Base-by-base conservation (phyloP, 2,329 filamentous ascomycete genomes). In the Cordyceps cateniannulata region DNA sequence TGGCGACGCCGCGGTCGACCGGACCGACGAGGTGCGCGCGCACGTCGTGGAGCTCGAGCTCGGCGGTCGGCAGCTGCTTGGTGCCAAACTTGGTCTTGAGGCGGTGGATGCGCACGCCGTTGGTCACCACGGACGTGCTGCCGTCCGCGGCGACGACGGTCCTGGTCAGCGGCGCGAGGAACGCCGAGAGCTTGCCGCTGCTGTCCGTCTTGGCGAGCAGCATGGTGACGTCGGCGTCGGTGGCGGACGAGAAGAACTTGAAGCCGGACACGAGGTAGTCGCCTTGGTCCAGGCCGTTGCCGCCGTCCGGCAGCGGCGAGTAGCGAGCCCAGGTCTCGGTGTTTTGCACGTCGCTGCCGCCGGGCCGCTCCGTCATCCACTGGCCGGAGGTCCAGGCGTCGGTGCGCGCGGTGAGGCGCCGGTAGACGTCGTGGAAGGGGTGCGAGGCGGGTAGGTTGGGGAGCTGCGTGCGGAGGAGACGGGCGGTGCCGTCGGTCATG, bases 221-320 rank as follows among this genome's bases (percentile, higher is more conserved):
- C 35, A 64, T 53, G 0, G 62, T 56, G 14, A 64, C 54, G 45
- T 64, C 40, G 40, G 61, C 61, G 35, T 64, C 62, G 47, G 62
- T 64, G 32, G 62, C 62, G 0, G 60, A 62, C 4, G 62, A 64
- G 44, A 64, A 64, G 53, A 60, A 64, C 27, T 64, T 64, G 58
- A 64, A 64, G 24, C 62, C 62, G 3, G 62, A 64, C 2, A 64
- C 49, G 25, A 64, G 57, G 38, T 64, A 64, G 49, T 64, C 62
- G n/a, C 61, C 62, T 25, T 64, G 40, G 18, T 64, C 62, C 1
- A 64, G 40, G 2, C 61, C 61, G 29, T 58, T 7, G 47, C 38
- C 25, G 54, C 54, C 1, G 52, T 32, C 54, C 6, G 59, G 1
- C 14, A 53, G 22, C 2, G 62, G 62, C 2, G 60, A 27, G 27